Evolutionary conservation across 352 stramenopile species (phyloP), one percentile per base, ranked within the genome.

Genomic region (Phytophthora hibernalis): DNA sequence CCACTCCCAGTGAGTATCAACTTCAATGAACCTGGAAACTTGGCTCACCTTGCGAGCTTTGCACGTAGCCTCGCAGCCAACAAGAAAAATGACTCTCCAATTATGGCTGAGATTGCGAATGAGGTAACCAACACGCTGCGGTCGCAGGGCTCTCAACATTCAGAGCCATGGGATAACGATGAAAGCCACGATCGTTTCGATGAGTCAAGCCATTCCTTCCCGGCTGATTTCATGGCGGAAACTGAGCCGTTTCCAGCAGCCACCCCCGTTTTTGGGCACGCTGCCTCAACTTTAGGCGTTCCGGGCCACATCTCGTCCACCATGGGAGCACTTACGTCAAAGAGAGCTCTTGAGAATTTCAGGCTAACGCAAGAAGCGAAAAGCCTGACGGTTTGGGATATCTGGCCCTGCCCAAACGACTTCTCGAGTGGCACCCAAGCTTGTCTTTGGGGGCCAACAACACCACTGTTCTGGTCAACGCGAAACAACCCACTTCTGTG

Each of bases 351-450:
- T 0, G 86, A 93, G 35, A 78, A 72, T 24, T 95, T 95, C 57
- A 74, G 83, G 1, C 54, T 85, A 11, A 87, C 79, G 4, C 74
- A 90, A 42, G 77, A 92, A 70, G 73, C 75, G 40, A 91, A 90
- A 91, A 89, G 33, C 68, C 49, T 50, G 78, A 80, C 33, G 78
- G 63, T 2, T 73, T 89, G 40, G 85, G 85, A 8, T 93, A 95
- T 45, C 61, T 95, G 11, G 85, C 85, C 22, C 76, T 96, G 12
- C 89, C 89, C 1, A 93, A 92, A 70, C 65, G 81, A n/a, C 61
- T 96, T 48, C 74, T 96, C 3, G 74, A 80, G 38, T 95, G 87
- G 81, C 87, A 96, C 37, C 89, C 89, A 8, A 93, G 83, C 59
- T 66, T 96, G 18, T 83, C 84, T 9, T 65, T 77, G 30, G 87